phyloP scores from a whole-genome alignment of 345 rosid species.

The Arabidopsis suecica region DNA sequence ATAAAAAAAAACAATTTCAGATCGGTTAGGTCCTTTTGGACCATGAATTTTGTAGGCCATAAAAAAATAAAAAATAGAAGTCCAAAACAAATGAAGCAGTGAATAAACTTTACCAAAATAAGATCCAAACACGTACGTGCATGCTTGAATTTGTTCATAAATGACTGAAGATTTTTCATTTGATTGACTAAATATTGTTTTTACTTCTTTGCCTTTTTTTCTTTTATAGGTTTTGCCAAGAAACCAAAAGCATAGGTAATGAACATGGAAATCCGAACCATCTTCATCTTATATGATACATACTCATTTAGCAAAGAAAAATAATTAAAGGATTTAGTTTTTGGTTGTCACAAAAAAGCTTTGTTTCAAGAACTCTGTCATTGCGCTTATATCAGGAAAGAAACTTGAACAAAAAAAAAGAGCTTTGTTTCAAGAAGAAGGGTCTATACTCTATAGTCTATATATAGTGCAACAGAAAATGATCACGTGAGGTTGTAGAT shows the following conservation, averaged over 20 bases:
- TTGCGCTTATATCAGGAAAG: no score
- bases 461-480: neutral
- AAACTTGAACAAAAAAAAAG: no score
- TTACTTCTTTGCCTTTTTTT: no score
- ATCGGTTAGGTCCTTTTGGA: neutral
- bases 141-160: neutral
- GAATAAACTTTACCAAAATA: constrained; percentile 2
- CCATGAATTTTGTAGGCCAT: constrained; percentile 17
- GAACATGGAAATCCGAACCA: no score
- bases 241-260: no score
- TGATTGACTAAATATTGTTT: no score
- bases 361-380: neutral
- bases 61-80: neutral
- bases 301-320: no score
- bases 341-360: neutral
- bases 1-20: neutral
- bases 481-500: neutral
- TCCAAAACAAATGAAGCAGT: neutral
- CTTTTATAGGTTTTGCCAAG: no score
- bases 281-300: no score
- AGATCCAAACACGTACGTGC: neutral
- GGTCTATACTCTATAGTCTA: neutral
- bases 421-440: neutral
- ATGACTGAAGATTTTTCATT: neutral
- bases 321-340: no score